These are phyloP conservation scores for Eutrema japonicum DNA, from an alignment of 345 rosid species.

Conservation along the genomic window DNA sequence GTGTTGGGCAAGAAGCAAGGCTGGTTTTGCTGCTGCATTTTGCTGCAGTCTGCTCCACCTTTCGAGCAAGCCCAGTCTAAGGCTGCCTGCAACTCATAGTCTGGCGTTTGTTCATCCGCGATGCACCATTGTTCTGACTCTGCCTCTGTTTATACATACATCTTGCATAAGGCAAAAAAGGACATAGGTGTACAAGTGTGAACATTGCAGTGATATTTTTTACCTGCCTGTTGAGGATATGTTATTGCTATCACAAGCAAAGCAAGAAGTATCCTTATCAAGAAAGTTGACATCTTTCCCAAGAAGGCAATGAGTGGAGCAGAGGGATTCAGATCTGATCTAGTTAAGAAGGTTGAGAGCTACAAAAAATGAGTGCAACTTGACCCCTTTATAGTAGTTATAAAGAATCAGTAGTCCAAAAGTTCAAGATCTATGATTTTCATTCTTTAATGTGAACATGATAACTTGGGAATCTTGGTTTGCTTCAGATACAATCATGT, in stretches of 20 bases:
- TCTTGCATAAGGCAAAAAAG: neutral
- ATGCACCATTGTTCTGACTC: slow-evolving; percentile 77
- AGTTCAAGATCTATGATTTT: slow-evolving; percentile 26
- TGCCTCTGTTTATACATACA: slow-evolving; percentile 47
- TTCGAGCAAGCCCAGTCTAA: slow-evolving; percentile 73
- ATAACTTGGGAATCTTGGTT: slow-evolving; percentile 35
- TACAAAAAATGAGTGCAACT: slow-evolving; percentile 13
- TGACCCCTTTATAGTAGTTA: slow-evolving; percentile 20
- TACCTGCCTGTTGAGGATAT: slow-evolving; percentile 52
- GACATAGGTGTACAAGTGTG: neutral
- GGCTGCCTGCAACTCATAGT: slow-evolving; percentile 62
- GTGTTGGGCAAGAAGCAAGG: slow-evolving; percentile 80
- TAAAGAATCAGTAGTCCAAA: slow-evolving; percentile 16
- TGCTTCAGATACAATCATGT: slow-evolving; percentile 46
- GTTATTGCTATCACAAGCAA: slow-evolving; percentile 45
- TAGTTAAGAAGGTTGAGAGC: slow-evolving; percentile 16
- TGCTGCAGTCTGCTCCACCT: slow-evolving; percentile 69
- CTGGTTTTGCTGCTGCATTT: slow-evolving; percentile 51
- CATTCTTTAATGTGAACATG: neutral
- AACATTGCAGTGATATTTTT: slow-evolving; percentile 3
- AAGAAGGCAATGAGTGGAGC: slow-evolving; percentile 29
- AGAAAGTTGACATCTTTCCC: slow-evolving; percentile 47
- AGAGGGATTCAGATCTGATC: slow-evolving; percentile 42
- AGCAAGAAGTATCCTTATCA: slow-evolving; percentile 51
- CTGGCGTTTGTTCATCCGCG: slow-evolving; percentile 78